Percentiles rank a stretch among this genome's conserved stretches.
These are phyloP conservation scores for Aspergillus asperescens DNA, from an alignment of 495 filamentous ascomycete genomes.

Conservation along the genomic window DNA sequence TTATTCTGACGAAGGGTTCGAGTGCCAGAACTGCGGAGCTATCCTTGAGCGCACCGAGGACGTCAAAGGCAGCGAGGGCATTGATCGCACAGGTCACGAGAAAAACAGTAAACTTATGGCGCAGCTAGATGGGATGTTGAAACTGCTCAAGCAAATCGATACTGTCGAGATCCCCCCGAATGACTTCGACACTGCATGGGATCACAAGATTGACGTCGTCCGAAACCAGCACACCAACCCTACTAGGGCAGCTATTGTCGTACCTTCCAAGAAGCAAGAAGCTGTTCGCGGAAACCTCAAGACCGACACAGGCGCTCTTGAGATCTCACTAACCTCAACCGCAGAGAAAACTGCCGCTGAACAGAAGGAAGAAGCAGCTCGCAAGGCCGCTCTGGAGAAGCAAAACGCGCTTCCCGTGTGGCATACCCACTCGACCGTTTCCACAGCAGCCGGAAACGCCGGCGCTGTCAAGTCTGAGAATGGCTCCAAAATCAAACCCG, in stretches of 20 bases:
- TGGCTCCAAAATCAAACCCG: conserved; percentile 37
- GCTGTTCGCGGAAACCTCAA: conserved; percentile 67
- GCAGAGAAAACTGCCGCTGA: conserved; percentile 72
- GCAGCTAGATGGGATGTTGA: conserved; percentile 78
- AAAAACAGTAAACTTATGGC: conserved; percentile 80
- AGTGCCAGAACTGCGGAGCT: conserved; percentile 75
- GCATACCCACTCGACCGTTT: conserved; percentile 83
- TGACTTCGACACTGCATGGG: conserved; percentile 73
- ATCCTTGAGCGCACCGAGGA: conserved; percentile 62
- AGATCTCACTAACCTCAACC: conserved; percentile 69
- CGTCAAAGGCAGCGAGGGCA: conserved; percentile 52
- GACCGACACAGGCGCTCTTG: conserved; percentile 63
- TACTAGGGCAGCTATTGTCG: conserved; percentile 41
- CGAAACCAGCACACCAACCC: conserved; percentile 51
- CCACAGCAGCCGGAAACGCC: conserved; percentile 22
- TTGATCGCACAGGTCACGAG: conserved; percentile 67
- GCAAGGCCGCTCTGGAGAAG: conserved; percentile 67
- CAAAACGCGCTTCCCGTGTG: conserved; percentile 86
- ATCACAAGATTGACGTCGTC: conserved; percentile 47
- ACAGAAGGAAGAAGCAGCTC: conserved; percentile 61
- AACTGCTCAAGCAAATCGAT: conserved; percentile 83
- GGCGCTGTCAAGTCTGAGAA: conserved; percentile 31
- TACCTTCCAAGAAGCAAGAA: conserved; percentile 48
- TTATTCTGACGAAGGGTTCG: conserved; percentile 60
- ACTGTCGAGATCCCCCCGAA: conserved; percentile 74